These are phyloP conservation scores for Solanum dulcamara DNA, from an alignment of 257 asterid species.

Conservation along the genomic window DNA sequence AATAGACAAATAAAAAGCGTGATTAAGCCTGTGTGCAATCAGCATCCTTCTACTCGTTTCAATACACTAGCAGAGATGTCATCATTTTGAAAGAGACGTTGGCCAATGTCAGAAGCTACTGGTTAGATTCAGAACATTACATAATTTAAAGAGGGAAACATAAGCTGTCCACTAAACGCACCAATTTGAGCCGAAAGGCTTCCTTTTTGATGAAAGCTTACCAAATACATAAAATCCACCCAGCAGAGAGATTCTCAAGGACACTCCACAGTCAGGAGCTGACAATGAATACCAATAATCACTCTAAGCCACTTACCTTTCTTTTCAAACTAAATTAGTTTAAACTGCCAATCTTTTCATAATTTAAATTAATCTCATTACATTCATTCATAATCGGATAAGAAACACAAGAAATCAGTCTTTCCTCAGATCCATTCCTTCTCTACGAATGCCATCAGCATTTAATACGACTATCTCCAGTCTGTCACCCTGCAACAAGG, in stretches of 20 bases:
- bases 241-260: background rate
- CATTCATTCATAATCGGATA: background rate
- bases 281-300: background rate
- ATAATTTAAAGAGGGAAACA: background rate
- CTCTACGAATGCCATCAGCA: constrained; percentile 21
- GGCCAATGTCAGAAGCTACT: background rate
- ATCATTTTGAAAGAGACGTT: background rate
- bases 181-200: background rate
- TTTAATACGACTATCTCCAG: constrained; percentile 29
- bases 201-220: background rate
- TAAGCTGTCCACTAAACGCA: background rate
- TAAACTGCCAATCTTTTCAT: background rate
- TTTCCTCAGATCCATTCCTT: constrained; percentile 33
- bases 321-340: background rate
- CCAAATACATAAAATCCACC: background rate
- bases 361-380: background rate
- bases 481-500: constrained; percentile 21
- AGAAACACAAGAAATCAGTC: constrained; percentile 9
- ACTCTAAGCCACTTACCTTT: background rate
- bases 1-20: background rate
- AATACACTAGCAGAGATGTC: background rate
- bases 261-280: background rate
- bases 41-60: background rate
- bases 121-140: background rate
- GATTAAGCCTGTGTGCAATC: background rate